Evolutionary conservation across 169 alveolate genomes (phyloP).

Genomic region (Eimeria sp.): DNA sequence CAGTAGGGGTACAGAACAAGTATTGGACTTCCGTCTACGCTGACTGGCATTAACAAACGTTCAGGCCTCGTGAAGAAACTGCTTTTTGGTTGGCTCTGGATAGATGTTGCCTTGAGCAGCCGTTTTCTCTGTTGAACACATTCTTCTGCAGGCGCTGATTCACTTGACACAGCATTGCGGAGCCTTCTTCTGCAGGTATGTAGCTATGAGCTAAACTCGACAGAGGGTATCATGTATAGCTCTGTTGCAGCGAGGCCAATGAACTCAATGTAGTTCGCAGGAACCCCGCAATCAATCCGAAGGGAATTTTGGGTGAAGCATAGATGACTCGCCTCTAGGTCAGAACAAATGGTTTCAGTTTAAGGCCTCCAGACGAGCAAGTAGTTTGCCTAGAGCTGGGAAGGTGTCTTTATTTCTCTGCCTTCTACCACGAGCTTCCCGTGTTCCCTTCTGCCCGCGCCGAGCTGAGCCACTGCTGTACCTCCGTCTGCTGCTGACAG

Average conservation of each 20-base stretch:
- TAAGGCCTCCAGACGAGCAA: background rate
- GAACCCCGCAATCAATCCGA: background rate
- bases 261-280: background rate
- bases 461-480: background rate
- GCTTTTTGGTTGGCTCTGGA: background rate
- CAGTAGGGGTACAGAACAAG: background rate
- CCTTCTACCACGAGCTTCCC: conserved; percentile 51
- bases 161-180: background rate
- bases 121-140: background rate
- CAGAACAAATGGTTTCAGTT: background rate
- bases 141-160: background rate
- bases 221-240: background rate
- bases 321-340: background rate
- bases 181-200: background rate
- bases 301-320: background rate
- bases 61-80: background rate
- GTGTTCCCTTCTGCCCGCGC: conserved; percentile 28
- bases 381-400: background rate
- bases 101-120: background rate
- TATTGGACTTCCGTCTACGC: background rate
- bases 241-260: background rate
- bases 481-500: conserved; percentile 79
- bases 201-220: background rate
- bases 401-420: conserved; percentile 1
- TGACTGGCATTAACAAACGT: background rate